Evolutionary conservation across 345 rosid species (phyloP).

Genomic region (Rhodomyrtus tomentosa): DNA sequence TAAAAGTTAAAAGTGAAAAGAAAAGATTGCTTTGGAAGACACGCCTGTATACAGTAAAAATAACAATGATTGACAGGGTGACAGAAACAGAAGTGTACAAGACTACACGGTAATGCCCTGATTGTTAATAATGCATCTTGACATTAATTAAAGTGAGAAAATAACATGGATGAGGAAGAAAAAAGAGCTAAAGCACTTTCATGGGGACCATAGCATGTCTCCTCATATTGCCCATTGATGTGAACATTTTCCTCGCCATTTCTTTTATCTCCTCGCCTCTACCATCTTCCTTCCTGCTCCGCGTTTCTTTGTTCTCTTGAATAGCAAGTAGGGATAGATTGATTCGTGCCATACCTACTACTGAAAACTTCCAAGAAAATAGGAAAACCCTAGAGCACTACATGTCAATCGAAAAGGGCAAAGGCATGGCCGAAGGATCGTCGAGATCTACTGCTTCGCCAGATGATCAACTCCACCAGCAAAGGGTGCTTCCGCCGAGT

Average conservation of each 20-base stretch:
- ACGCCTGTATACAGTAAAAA: neutral
- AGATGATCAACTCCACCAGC: constrained; percentile 6
- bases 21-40: neutral
- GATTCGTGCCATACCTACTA: neutral
- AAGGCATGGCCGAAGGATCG: constrained; percentile 56
- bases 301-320: neutral
- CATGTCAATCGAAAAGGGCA: constrained; percentile 48
- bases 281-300: constrained; percentile 1
- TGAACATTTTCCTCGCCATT: constrained; percentile 11
- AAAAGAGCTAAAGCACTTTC: constrained; percentile 55
- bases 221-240: constrained; percentile 24
- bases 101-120: neutral
- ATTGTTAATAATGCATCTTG: neutral
- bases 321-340: neutral
- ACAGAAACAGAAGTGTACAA: neutral
- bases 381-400: neutral
- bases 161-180: constrained; percentile 39
- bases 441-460: constrained; percentile 3
- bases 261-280: neutral
- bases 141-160: constrained; percentile 25
- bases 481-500: constrained; percentile 44
- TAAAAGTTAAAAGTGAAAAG: neutral
- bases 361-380: neutral
- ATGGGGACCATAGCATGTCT: constrained; percentile 55
- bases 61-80: neutral